Evolutionary conservation across 257 asterid species (phyloP), one percentile per base, ranked within the genome.

Genomic region (Gentiana dahurica): DNA sequence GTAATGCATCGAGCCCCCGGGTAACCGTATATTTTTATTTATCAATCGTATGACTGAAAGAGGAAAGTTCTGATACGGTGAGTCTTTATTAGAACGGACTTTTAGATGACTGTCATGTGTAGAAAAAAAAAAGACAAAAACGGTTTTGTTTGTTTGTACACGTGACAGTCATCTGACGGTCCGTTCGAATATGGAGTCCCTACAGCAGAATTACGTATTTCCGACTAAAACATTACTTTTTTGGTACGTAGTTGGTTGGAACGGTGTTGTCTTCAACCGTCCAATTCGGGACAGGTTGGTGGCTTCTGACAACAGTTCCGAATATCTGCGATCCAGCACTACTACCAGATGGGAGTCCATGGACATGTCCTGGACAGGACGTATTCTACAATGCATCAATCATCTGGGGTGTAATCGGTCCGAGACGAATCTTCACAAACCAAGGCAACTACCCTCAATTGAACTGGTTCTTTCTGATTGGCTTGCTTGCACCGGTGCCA

Each of bases 331-430:
- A 84, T 35, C 61, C 71, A 1, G 34, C 79, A 1, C 64, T 59
- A 2, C 46, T 87, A 50, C 93, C 87, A 0, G 49, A 8, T 0
- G 96, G 96, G 0, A 87, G 96, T 69, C 96, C 89, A 8, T 84
- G 95, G 95, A 82, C 93, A 0, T 87, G 96, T 76, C 93, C 95
- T 0, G 82, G 83, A 1, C 93, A 84, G 43, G 81, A 74, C 34
- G 84, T 85, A 0, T 84, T 85, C 86, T 87, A 78, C 76, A 81
- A 73, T n/a, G 96, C 96, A 1, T 87, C 96, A 37, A 70, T 87
- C 58, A 87, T 87, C 1, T 80, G 96, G 94, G 96, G 94, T 0
- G 80, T 84, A 0, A 84, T 80, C 1, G 92, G 95, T 4, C 96
- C 96, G 0, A 70, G 63, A 0, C 81, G 86, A 1, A 84, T 84